Evolutionary conservation across 2,329 filamentous ascomycete genomes (phyloP).

Genomic region (Calonectria pauciramosa): DNA sequence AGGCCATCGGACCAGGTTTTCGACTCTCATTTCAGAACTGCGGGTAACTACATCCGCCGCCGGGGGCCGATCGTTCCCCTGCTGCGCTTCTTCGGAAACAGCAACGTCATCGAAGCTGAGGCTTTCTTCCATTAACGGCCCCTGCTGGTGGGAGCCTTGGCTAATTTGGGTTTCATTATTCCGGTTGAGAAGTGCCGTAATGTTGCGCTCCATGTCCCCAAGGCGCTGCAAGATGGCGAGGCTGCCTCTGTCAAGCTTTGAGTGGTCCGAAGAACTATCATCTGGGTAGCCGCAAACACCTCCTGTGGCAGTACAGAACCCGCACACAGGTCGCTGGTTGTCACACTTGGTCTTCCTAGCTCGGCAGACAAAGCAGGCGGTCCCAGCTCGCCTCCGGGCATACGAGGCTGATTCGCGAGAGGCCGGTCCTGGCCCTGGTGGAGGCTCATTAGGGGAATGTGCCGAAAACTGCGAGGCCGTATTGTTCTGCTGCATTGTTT

Average conservation of each 20-base stretch:
- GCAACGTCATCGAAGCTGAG: neutral
- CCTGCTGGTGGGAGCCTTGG: neutral
- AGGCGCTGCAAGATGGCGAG: conserved; percentile 36
- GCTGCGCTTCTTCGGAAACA: conserved; percentile 6
- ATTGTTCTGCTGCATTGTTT: conserved; percentile 3
- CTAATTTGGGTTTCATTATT: neutral
- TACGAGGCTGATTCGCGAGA: conserved; percentile 26
- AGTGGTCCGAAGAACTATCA: conserved; percentile 30
- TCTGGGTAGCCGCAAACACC: conserved; percentile 38
- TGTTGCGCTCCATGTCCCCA: conserved; percentile 30
- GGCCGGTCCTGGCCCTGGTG: neutral
- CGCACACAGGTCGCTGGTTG: conserved; percentile 34
- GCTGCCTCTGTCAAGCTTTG: conserved; percentile 37
- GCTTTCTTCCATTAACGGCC: neutral
- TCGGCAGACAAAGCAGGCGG: conserved; percentile 31
- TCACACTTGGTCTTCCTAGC: conserved; percentile 39
- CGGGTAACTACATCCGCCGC: conserved; percentile 29
- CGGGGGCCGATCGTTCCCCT: conserved; percentile 20
- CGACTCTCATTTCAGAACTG: conserved; percentile 32
- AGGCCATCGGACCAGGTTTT: conserved; percentile 26
- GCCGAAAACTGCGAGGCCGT: neutral
- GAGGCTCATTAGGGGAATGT: neutral
- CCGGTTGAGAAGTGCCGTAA: conserved; percentile 20
- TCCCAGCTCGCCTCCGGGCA: conserved; percentile 24
- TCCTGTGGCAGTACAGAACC: conserved; percentile 35